Conservation (phyloP, 441 rosid species). For the Gossypium trilobum region DNA sequence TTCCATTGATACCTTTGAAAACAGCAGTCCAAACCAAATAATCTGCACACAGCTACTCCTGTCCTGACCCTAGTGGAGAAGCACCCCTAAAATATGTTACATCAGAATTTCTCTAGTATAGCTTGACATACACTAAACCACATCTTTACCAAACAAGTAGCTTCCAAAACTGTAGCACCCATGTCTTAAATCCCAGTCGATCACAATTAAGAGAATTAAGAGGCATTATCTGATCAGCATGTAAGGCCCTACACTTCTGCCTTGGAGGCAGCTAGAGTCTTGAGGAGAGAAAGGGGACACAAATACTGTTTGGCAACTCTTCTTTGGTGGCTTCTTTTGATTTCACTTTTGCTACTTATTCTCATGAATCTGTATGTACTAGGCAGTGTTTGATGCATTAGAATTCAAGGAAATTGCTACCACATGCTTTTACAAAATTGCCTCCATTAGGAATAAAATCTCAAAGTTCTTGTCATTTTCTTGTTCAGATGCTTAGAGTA, state of each 20-base stretch:
- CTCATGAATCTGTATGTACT: background rate
- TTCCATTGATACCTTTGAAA: background rate
- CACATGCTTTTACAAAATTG: background rate
- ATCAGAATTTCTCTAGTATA: background rate
- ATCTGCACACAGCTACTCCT: background rate
- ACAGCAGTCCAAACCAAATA: background rate
- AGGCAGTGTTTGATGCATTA: background rate
- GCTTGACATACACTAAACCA: background rate
- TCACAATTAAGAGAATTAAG: background rate
- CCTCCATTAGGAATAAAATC: background rate
- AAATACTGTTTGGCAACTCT: background rate
- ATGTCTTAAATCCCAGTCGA: background rate
- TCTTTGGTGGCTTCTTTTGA: background rate
- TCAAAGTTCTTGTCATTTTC: background rate
- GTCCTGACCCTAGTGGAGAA: background rate
- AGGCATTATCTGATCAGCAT: background rate
- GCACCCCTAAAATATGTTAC: background rate
- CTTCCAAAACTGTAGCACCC: background rate
- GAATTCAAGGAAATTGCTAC: background rate
- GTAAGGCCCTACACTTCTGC: background rate
- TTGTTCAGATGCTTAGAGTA: background rate
- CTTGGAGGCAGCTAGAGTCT: background rate
- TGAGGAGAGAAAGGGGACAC: background rate
- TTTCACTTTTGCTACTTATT: background rate
- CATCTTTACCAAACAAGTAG: background rate